A percentile compares a stretch with the other conserved stretches of the same genome.
These are phyloP conservation scores for Cyberlindnera suaveolens DNA, from an alignment of 805 yeast genomes.

Conservation along the genomic window DNA sequence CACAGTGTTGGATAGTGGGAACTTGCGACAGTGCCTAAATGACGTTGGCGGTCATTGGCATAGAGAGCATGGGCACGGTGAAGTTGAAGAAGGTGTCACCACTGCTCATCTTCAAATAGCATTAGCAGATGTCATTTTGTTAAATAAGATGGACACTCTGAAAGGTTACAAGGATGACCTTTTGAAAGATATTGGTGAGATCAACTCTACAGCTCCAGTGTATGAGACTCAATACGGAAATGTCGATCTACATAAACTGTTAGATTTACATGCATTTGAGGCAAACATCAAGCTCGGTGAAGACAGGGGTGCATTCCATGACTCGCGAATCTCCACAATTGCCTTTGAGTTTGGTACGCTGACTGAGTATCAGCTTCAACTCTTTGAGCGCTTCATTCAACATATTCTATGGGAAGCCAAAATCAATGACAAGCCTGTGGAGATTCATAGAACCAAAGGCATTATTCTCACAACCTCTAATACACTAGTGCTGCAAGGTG, in stretches of 20 bases:
- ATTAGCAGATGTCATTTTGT: conserved; percentile 72
- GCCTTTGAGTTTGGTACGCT: conserved; percentile 38
- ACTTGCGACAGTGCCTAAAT: conserved; percentile 57
- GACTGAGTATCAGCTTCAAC: conserved; percentile 30
- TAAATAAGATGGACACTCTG: conserved; percentile 71
- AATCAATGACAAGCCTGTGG: conserved; percentile 40
- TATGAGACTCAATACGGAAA: conserved; percentile 70
- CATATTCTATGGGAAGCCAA: conserved; percentile 66
- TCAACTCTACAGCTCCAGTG: conserved; percentile 67
- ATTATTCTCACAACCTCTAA: conserved; percentile 39
- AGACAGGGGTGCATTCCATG: conserved; percentile 34
- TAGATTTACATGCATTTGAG: conserved; percentile 79
- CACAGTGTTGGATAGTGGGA: conserved; percentile 75
- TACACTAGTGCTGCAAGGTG: conserved; percentile 63
- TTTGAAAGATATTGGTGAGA: conserved; percentile 35
- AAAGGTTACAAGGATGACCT: conserved; percentile 29
- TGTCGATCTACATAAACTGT: conserved; percentile 53
- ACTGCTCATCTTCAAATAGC: conserved; percentile 90
- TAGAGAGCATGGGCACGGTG: conserved; percentile 34
- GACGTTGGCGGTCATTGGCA: conserved; percentile 75
- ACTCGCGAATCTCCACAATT: conserved; percentile 48
- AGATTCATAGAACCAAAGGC: conserved; percentile 82
- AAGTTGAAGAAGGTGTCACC: conserved; percentile 45
- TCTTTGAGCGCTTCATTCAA: conserved; percentile 62
- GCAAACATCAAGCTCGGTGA: conserved; percentile 24